These are phyloP conservation scores for Aspergillus affinis DNA, from an alignment of 495 filamentous ascomycete species.

Conservation along the genomic window DNA sequence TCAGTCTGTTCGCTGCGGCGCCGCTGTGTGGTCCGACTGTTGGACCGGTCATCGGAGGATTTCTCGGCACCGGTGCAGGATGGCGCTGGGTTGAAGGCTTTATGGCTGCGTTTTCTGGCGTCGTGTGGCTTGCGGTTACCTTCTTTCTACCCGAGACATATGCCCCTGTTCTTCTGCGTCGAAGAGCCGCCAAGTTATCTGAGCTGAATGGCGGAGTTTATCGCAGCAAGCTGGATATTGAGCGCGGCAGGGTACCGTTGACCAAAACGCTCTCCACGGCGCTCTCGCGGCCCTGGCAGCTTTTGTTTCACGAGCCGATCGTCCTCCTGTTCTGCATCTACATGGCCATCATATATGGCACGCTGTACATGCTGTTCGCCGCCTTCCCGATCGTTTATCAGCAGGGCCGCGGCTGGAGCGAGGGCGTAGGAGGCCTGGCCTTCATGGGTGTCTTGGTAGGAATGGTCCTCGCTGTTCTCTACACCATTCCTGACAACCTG, in stretches of 20 bases:
- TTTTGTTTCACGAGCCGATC: slow-evolving; percentile 51
- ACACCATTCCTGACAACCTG: slow-evolving; percentile 41
- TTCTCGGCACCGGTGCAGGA: slow-evolving; percentile 51
- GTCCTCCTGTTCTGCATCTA: slow-evolving; percentile 62
- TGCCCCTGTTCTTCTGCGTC: slow-evolving; percentile 50
- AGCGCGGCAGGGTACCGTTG: slow-evolving; percentile 28
- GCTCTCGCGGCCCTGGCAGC: slow-evolving; percentile 41
- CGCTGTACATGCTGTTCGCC: slow-evolving; percentile 77
- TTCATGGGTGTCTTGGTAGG: slow-evolving; percentile 76
- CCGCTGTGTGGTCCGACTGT: slow-evolving; percentile 54
- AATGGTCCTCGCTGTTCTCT: slow-evolving; percentile 61
- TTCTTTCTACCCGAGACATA: slow-evolving; percentile 57
- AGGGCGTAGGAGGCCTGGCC: slow-evolving; percentile 65
- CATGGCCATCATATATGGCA: slow-evolving; percentile 68
- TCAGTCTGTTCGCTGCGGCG: slow-evolving; percentile 58
- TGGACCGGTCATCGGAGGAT: slow-evolving; percentile 55
- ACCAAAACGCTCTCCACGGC: slow-evolving; percentile 34
- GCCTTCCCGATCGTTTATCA: slow-evolving; percentile 74
- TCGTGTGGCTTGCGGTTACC: slow-evolving; percentile 47
- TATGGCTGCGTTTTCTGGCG: slow-evolving; percentile 42
- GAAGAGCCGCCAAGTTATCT: slow-evolving; percentile 48
- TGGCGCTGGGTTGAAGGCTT: slow-evolving; percentile 66
- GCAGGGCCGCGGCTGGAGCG: slow-evolving; percentile 68
- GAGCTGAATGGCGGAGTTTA: slow-evolving; percentile 54
- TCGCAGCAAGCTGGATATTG: slow-evolving; percentile 38